Evolutionary conservation across 441 rosid genomes (phyloP), one percentile per base, ranked within the genome.

Genomic region (Populus hybrid): DNA sequence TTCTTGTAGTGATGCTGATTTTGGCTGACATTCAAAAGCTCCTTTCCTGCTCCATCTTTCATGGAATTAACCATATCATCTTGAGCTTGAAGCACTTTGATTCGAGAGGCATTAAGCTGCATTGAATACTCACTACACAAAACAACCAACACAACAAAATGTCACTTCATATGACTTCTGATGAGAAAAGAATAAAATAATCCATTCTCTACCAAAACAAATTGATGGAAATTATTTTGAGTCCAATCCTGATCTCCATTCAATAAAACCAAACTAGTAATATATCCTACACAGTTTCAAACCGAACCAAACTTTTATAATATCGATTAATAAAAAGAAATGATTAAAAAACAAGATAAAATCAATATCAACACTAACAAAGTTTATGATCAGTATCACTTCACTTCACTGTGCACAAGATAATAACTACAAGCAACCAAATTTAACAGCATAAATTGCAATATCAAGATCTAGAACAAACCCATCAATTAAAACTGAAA

Each of bases 41-140:
- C 88, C 85, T 91, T 91, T 23, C 89, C 83, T 38, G 97, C 93
- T 7, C 87, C 89, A 59, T 92, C 97, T 78, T 87, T 93, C 97
- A 95, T 95, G 69, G 88, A 79, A 87, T 87, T 95, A 76, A 93
- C 92, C 84, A 90, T 88, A 78, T 95, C 99, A 83, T 95, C 99
- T 88, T 93, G 96, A 61, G 96, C 93, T 84, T 95, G 98, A 77
- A 95, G 93, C 74, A 93, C 91, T 75, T 93, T 95, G 84, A 92
- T 95, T 84, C 98, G 84, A 82, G 98, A 93, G 12, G 98, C 98
- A 83, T 95, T 95, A 33, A 95, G 90, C 89, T 93, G 99, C 97
- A 95, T 95, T 28, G 99, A 95, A 82, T 93, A 95, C 78, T 93
- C 97, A 79, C 98, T 92, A 81, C 82, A 74, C 79, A 24, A 38